A percentile compares a stretch with the other conserved stretches of the same genome.
phyloP scores from a whole-genome alignment of 495 filamentous ascomycete genomes.

The Penicillium soppii region DNA sequence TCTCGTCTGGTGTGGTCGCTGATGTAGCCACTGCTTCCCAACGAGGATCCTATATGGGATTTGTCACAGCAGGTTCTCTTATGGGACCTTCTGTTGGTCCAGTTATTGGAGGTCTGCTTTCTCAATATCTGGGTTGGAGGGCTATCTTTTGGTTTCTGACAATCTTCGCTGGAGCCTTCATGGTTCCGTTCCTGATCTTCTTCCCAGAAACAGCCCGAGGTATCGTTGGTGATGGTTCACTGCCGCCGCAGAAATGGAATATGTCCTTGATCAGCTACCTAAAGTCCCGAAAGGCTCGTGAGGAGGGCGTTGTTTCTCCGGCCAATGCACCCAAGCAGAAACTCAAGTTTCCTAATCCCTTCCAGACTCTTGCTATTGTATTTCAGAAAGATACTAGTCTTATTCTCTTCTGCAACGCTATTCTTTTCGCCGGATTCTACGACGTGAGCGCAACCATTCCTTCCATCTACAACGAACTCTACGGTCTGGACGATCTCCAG shows the following conservation, averaged over 20 bases:
- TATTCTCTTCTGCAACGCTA: conserved; percentile 40
- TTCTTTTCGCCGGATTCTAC: conserved; percentile 48
- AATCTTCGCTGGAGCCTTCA: conserved; percentile 26
- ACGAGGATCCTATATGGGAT: conserved; percentile 47
- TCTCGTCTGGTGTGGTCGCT: conserved; percentile 42
- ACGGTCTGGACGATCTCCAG: conserved; percentile 48
- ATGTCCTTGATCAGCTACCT: conserved; percentile 33
- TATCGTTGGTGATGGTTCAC: conserved; percentile 47
- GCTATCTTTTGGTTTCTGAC: conserved; percentile 58
- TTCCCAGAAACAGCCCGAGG: conserved; percentile 44
- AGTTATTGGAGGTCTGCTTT: conserved; percentile 63
- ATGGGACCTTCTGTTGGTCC: conserved; percentile 57
- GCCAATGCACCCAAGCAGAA: conserved; percentile 34
- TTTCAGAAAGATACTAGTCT: conserved; percentile 52
- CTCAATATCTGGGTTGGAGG: conserved; percentile 66
- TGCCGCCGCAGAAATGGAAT: conserved; percentile 34
- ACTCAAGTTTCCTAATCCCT: conserved; percentile 67
- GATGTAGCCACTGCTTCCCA: conserved; percentile 43
- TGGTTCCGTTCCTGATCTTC: background rate
- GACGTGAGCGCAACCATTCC: conserved; percentile 43
- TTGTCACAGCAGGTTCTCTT: conserved; percentile 29
- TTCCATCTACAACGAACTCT: conserved; percentile 38
- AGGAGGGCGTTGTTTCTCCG: conserved; percentile 13
- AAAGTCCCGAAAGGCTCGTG: conserved; percentile 23
- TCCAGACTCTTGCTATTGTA: conserved; percentile 64